Evolutionary conservation across 257 asterid genomes (phyloP), one percentile per base, ranked within the genome.

Genomic region (Paulownia fortunei): DNA sequence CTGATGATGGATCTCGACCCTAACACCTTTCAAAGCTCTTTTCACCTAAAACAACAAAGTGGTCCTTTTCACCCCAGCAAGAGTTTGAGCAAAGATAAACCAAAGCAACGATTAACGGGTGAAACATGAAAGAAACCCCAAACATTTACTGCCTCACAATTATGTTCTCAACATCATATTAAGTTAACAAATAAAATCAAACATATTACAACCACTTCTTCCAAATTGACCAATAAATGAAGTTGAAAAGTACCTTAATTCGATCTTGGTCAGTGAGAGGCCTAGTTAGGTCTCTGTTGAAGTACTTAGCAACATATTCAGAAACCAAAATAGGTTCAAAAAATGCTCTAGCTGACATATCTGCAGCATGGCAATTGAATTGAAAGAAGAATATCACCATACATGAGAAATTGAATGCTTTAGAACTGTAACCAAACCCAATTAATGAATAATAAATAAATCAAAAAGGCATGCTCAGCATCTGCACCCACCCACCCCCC

Each of bases 291-390:
- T 90, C 89, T 68, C 72, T 80, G 69, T 80, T 82, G 6, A 94
- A 21, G 79, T 52, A 81, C 79, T 76, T 72, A 0, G 1, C 3
- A 37, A 91, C 77, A 37, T 54, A 94, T 0, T 85, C 92, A n/a
- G 77, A 49, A 9, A 92, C 92, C 0, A 6, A 5, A 52, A 88
- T 77, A 4, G 97, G 84, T 55, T 92, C 97, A 68, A 82, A 91
- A 74, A 94, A 94, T 0, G 85, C 91, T 55, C 94, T 78, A 0
- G 98, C 99, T 1, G 99, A 92, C 82, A 89, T 83, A 82, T 94
- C 99, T 94, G 92, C 81, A 81, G 78, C 68, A 74, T 2, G 49
- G n/a, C 4, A 67, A 67, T 27, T 3, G 13, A 32, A 69, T n/a
- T 8, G 59, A 51, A 27, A 3, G 8, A 77, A 42, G 23, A 16